Evolutionary conservation across 352 stramenopile species (phyloP), one percentile per base, ranked within the genome.

Genomic region (Globisporangium nodosum): DNA sequence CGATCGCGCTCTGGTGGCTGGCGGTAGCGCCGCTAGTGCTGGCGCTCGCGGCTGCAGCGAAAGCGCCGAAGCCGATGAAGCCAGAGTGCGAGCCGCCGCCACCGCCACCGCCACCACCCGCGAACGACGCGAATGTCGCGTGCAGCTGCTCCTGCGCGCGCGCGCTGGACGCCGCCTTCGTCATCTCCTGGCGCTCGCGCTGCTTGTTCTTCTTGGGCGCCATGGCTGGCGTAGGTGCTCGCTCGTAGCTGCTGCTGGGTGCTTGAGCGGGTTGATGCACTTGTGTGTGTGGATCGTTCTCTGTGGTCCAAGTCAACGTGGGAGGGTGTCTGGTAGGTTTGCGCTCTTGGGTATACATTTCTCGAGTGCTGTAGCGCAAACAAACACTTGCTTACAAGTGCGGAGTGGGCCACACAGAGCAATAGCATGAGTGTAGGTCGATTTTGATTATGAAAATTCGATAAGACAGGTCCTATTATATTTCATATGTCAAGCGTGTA

Each of bases 151-250:
- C 69, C 48, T 89, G 78, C n/a, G 83, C 83, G 45, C 85, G 85
- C 9, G 81, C 70, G 49, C 83, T 90, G 11, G 85, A 95, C 9
- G 85, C 92, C 49, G 85, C 85, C 46, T 78, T 78, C 56, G 69
- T 89, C 65, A 93, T 78, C 69, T 91, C 85, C 53, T 87, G 78
- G 62, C 90, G 90, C 68, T 95, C 85, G 65, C 82, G 82, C 74
- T 95, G 85, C 68, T 93, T 92, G 74, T 90, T 95, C 65, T 85
- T 90, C 77, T 87, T 88, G 51, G 77, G 76, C 50, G 68, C 49
- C 71, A 79, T 79, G 11, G 33, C 31, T 39, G 16, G n/a, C 45
- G 21, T 20, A 18, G 37, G 9, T 21, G 13, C 42, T 30, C 31
- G 27, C 24, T 27, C 24, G 24, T 53, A 13, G 15, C 5, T 45